Evolutionary conservation across 2,329 filamentous ascomycete genomes (phyloP).

Genomic region (Fusarium fujikuroi): DNA sequence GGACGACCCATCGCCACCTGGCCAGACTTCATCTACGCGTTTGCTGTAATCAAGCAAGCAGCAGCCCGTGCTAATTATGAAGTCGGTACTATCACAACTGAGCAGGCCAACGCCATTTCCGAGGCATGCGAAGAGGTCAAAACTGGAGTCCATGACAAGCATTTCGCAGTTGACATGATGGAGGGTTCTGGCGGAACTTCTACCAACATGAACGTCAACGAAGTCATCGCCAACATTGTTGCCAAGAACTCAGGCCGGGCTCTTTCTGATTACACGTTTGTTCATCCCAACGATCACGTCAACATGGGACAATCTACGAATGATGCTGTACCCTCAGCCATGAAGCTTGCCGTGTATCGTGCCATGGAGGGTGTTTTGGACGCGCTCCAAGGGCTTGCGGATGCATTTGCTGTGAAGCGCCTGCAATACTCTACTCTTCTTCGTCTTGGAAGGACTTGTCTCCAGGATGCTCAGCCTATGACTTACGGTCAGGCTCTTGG

Average conservation of each 20-base stretch:
- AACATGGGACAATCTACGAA: slow-evolving; percentile 10
- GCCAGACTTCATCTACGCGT: slow-evolving; percentile 1
- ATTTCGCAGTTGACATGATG: slow-evolving; percentile 10
- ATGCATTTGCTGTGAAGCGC: neutral
- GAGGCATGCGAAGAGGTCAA: neutral
- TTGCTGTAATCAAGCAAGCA: slow-evolving; percentile 5
- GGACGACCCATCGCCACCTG: slow-evolving; percentile 2
- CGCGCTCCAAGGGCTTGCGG: neutral
- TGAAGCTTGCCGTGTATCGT: slow-evolving; percentile 5
- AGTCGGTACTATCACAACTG: neutral
- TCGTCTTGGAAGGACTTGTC: slow-evolving; percentile 5
- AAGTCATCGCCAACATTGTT: slow-evolving; percentile 8
- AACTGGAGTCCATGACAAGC: neutral
- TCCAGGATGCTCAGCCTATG: slow-evolving; percentile 4
- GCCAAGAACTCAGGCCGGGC: neutral
- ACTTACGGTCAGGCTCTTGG: slow-evolving; percentile 3
- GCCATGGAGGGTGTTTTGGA: neutral
- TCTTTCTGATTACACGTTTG: neutral
- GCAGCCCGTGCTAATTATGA: slow-evolving; percentile 3
- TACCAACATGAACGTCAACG: slow-evolving; percentile 12
- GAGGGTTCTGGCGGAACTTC: slow-evolving; percentile 6
- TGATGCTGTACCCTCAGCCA: slow-evolving; percentile 1
- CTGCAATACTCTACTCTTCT: neutral
- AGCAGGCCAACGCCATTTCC: neutral
- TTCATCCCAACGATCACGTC: slow-evolving; percentile 9